These are phyloP conservation scores for Apiotrichum sp. DNA, from an alignment of 1,284 basidiomycete genomes.

Conservation along the genomic window DNA sequence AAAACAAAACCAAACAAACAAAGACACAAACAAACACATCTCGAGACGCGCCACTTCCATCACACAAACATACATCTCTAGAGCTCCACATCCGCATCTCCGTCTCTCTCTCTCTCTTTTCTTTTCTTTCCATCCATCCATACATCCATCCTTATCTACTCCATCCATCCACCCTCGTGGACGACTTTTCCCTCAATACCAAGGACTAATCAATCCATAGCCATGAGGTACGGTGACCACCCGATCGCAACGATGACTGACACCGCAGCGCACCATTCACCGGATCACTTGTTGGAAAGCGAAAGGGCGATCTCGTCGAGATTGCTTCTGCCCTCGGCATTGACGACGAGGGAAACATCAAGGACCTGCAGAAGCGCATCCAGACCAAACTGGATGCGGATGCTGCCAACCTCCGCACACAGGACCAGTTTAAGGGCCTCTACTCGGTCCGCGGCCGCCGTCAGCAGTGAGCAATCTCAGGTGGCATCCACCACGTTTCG, in stretches of 20 bases:
- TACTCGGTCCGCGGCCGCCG: constrained; percentile 16
- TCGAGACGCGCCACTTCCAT: too few relatives aligned
- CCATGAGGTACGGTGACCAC: too few relatives aligned
- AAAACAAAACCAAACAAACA: too few relatives aligned
- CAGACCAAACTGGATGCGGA: constrained; percentile 33
- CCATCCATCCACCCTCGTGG: background rate
- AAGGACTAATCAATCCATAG: too few relatives aligned
- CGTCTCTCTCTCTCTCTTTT: too few relatives aligned
- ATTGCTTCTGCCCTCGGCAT: constrained; percentile 37
- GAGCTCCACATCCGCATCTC: too few relatives aligned
- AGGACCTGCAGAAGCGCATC: constrained; percentile 32
- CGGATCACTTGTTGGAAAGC: constrained; percentile 33
- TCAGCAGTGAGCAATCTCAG: background rate
- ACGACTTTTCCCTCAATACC: too few relatives aligned
- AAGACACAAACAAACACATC: too few relatives aligned
- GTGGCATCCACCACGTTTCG: background rate
- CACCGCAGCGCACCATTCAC: constrained; percentile 16
- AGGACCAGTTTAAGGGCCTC: constrained; percentile 39
- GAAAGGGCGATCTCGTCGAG: constrained; percentile 39
- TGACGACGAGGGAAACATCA: constrained; percentile 14
- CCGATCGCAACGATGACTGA: too few relatives aligned
- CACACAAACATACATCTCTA: too few relatives aligned
- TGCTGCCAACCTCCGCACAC: constrained; percentile 16
- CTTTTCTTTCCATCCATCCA: background rate
- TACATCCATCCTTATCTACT: background rate